Evolutionary conservation across 495 filamentous ascomycete genomes (phyloP).

Genomic region (Trichoderma reesei): DNA sequence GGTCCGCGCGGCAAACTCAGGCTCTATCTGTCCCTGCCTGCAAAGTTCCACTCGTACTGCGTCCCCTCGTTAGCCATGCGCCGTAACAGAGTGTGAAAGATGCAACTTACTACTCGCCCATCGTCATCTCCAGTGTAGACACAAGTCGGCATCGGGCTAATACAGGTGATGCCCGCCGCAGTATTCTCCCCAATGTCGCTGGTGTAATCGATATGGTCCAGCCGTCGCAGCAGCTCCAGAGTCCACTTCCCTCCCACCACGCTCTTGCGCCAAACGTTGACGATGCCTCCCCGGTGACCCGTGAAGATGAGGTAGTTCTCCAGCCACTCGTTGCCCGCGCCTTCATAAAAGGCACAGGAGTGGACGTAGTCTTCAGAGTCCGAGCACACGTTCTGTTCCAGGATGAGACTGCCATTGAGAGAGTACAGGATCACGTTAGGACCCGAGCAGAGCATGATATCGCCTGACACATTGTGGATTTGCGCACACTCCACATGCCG

Average conservation of each 20-base stretch:
- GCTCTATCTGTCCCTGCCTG: constrained; percentile 50
- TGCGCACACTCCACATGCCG: constrained; percentile 55
- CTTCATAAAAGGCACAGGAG: constrained; percentile 89
- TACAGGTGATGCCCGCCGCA: constrained; percentile 76
- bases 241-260: constrained; percentile 38
- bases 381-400: constrained; percentile 70
- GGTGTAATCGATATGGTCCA: constrained; percentile 71
- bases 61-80: constrained; percentile 16
- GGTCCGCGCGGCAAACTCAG: neutral
- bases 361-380: constrained; percentile 62
- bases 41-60: constrained; percentile 83
- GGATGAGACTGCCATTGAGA: constrained; percentile 72
- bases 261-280: constrained; percentile 59
- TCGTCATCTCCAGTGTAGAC: constrained; percentile 93
- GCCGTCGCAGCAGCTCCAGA: constrained; percentile 53
- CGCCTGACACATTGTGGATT: constrained; percentile 83
- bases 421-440: constrained; percentile 69
- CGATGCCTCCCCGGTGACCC: constrained; percentile 72
- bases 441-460: constrained; percentile 75
- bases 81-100: neutral
- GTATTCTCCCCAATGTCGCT: constrained; percentile 66
- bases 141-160: constrained; percentile 69
- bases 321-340: constrained; percentile 82
- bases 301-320: constrained; percentile 82
- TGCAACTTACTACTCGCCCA: constrained; percentile 56